A percentile compares a stretch with the other conserved stretches of the same genome.
Conservation (phyloP, 495 filamentous ascomycete genomes). For the Aspergillus carlsbadensis region DNA sequence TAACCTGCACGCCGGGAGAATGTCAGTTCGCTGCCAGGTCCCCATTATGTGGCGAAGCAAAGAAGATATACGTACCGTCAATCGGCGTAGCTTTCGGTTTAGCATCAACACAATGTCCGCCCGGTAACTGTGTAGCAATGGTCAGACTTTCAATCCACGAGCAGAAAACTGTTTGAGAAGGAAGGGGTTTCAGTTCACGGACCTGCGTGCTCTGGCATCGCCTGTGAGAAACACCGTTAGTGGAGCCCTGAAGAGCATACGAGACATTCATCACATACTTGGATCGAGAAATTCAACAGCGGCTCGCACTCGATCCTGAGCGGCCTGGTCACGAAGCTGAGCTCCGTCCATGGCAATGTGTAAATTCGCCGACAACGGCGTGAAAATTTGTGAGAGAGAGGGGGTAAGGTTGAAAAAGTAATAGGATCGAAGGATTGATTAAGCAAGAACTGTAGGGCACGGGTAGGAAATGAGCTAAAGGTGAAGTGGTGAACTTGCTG, state of each 20-base stretch:
- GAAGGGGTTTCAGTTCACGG: constrained; percentile 16
- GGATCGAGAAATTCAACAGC: constrained; percentile 86
- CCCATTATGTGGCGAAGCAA: neutral
- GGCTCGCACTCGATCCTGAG: constrained; percentile 74
- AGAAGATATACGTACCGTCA: constrained; percentile 44
- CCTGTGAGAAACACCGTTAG: constrained; percentile 33
- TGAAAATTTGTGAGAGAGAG: constrained; percentile 12
- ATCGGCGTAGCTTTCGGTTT: constrained; percentile 75
- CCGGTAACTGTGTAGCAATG: constrained; percentile 57
- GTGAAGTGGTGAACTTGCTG: constrained; percentile 3
- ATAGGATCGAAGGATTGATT: too few relatives aligned
- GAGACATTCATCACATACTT: constrained; percentile 49
- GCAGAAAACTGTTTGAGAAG: neutral
- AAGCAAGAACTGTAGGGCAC: neutral
- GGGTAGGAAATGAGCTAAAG: neutral
- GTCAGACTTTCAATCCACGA: constrained; percentile 19
- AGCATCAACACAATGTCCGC: constrained; percentile 91
- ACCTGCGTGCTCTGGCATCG: constrained; percentile 60
- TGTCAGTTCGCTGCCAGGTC: neutral
- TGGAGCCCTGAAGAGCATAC: neutral
- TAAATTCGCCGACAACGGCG: constrained; percentile 3
- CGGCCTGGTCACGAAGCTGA: constrained; percentile 77
- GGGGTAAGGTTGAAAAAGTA: neutral
- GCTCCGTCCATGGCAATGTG: constrained; percentile 62
- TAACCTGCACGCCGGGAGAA: constrained; percentile 57